These are phyloP conservation scores for Phlyctochytrium arcticum DNA, from an alignment of 192 early-diverging fungal species.

Conservation along the genomic window DNA sequence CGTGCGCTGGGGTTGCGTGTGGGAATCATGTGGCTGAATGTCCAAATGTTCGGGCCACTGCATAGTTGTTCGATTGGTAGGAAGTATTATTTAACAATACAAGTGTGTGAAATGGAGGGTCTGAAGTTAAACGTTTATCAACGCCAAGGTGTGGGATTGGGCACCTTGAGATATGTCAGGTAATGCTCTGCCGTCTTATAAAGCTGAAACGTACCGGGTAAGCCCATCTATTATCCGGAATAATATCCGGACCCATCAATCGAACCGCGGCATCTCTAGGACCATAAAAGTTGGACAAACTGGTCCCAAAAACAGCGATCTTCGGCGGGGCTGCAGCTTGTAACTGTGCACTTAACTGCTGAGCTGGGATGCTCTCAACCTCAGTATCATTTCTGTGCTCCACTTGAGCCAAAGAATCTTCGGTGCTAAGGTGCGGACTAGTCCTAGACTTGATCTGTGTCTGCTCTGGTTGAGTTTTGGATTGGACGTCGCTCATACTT, in stretches of 20 bases:
- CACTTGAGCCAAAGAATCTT: neutral
- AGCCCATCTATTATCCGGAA: conserved; percentile 8
- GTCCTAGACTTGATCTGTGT: too few species aligned
- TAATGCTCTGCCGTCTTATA: neutral
- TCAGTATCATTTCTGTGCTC: neutral
- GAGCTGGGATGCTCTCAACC: neutral
- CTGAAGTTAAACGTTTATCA: too few species aligned
- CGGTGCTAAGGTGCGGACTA: too few species aligned
- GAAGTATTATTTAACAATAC: too few species aligned
- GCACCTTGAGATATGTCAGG: conserved; percentile 27
- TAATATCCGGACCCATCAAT: conserved; percentile 13
- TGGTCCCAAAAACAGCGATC: conserved; percentile 38
- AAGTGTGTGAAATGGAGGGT: too few species aligned
- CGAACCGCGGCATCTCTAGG: conserved; percentile 32
- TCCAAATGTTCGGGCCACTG: too few species aligned
- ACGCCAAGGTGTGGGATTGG: conserved; percentile 40
- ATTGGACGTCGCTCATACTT: neutral
- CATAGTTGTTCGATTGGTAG: too few species aligned
- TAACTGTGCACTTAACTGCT: neutral
- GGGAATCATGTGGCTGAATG: too few species aligned
- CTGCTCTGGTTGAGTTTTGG: neutral
- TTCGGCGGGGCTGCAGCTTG: neutral
- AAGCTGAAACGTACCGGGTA: conserved; percentile 36
- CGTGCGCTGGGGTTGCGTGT: too few species aligned
- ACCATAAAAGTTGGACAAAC: conserved; percentile 39